Conservation (phyloP, 2,329 filamentous ascomycete species). For the Scedosporium aurantiacum region DNA sequence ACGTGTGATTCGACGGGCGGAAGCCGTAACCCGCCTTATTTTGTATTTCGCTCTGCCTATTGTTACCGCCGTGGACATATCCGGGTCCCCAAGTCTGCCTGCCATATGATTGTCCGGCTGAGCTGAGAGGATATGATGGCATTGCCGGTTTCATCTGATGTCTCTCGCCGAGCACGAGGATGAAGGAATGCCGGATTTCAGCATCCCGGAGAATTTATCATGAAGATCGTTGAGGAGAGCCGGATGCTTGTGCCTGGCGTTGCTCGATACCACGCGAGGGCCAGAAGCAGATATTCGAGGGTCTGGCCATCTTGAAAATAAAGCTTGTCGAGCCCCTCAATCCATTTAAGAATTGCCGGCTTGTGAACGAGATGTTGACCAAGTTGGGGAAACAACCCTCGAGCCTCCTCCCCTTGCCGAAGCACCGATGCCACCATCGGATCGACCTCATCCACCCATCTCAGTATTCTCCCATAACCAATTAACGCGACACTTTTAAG, state of each 20-base stretch:
- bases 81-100: not conserved
- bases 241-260: not conserved
- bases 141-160: slow-evolving; percentile 3
- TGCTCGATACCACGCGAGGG: not conserved
- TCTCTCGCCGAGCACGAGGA: not conserved
- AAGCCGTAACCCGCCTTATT: not conserved
- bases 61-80: not conserved
- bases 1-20: not conserved
- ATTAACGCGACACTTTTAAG: no score
- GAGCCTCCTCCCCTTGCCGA: no score
- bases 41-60: no score
- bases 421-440: not conserved
- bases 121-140: not conserved
- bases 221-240: not conserved
- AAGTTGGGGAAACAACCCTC: no score
- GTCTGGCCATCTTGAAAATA: no score
- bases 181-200: not conserved
- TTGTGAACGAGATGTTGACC: not conserved
- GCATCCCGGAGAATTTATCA: not conserved
- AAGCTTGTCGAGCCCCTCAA: no score
- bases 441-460: not conserved
- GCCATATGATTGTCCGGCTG: not conserved
- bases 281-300: not conserved
- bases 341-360: not conserved
- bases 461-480: no score